phyloP scores from a whole-genome alignment of 441 rosid species.

The Arabidopsis hybrid region DNA sequence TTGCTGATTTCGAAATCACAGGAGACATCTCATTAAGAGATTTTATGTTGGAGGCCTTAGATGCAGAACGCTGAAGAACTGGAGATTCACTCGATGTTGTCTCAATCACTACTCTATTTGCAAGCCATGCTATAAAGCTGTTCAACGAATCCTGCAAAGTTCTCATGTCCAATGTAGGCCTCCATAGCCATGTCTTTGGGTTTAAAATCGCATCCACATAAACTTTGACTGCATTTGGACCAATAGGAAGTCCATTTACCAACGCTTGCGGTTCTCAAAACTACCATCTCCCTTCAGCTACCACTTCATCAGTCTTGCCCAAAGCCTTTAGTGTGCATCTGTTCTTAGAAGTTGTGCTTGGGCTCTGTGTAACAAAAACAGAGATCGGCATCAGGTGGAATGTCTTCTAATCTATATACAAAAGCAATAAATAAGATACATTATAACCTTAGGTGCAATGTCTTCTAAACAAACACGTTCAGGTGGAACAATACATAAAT shows the following conservation, averaged over 20 bases:
- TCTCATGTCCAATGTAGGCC: background rate
- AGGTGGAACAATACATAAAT: background rate
- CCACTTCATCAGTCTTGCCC: background rate
- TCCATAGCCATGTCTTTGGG: background rate
- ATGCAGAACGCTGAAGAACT: no score
- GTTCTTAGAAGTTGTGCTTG: no score
- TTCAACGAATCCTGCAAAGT: background rate
- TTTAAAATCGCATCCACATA: background rate
- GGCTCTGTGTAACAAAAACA: no score
- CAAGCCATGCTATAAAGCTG: background rate
- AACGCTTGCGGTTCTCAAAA: background rate
- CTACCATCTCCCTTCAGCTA: background rate
- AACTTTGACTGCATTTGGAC: background rate
- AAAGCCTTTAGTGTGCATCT: background rate
- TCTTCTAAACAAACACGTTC: no score
- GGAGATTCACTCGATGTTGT: no score
- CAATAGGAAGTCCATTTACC: conserved; percentile 2
- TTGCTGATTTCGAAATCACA: no score
- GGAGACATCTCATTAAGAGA: no score
- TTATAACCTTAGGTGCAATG: no score
- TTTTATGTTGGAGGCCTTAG: no score
- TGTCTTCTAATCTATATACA: no score
- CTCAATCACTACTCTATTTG: background rate
- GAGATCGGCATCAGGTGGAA: no score
- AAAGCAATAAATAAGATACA: no score